Conservation (phyloP, 257 asterid genomes). For the Penstemon eatonii region DNA sequence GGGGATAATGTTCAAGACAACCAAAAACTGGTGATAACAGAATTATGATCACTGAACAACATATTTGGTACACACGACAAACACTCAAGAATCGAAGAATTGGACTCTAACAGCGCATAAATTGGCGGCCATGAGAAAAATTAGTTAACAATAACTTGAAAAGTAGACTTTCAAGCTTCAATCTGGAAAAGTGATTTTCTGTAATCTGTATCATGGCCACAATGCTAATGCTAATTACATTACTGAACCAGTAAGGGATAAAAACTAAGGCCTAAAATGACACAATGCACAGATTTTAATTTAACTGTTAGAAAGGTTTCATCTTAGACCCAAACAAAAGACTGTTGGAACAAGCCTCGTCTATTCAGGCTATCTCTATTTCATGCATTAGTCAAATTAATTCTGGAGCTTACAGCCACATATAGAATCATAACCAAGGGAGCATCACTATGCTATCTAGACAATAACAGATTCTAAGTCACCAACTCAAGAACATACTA, state of each 20-base stretch:
- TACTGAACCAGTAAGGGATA: no score
- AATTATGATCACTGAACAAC: not conserved
- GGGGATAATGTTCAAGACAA: not conserved
- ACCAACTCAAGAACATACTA: conserved; percentile 2
- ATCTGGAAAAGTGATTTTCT: no score
- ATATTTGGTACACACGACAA: conserved; percentile 8
- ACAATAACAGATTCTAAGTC: no score
- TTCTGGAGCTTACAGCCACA: no score
- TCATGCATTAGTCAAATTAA: no score
- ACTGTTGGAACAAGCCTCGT: not conserved
- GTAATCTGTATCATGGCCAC: no score
- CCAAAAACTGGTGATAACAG: not conserved
- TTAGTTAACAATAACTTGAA: not conserved
- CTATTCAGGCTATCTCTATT: not conserved
- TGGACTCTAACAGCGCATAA: not conserved
- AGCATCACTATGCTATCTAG: no score
- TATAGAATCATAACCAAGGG: no score
- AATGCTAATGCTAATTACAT: no score
- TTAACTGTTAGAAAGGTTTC: not conserved
- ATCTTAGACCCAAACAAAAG: not conserved
- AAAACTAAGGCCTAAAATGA: not conserved
- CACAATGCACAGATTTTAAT: not conserved
- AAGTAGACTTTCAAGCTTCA: not conserved
- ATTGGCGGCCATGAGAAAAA: not conserved
- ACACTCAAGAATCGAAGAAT: not conserved